Conservation (phyloP, 495 filamentous ascomycete genomes). For the Glutinoglossum americanum region DNA sequence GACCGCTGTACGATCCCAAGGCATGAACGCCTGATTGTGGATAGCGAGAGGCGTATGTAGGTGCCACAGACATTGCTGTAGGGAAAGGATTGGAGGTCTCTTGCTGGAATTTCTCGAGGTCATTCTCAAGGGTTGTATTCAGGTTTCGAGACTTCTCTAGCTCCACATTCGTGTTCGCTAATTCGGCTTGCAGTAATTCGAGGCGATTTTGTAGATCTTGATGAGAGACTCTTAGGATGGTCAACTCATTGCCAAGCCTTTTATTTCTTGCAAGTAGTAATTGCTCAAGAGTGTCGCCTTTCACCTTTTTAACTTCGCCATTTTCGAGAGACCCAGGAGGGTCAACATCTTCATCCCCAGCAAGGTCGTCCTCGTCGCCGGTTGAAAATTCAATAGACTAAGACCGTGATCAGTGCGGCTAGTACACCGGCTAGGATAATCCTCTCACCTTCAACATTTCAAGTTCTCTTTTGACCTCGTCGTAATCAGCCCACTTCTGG, state of each 20-base stretch:
- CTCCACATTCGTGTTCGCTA: constrained; percentile 65
- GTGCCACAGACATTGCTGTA: constrained; percentile 72
- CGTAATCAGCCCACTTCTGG: constrained; percentile 81
- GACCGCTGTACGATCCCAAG: constrained; percentile 14
- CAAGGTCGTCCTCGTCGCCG: constrained; percentile 57
- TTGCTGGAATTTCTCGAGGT: constrained; percentile 69
- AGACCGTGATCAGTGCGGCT: constrained; percentile 5
- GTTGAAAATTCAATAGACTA: constrained; percentile 87
- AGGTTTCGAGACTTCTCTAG: constrained; percentile 68
- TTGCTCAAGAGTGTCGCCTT: constrained; percentile 72
- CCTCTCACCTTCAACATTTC: constrained; percentile 66
- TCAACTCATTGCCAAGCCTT: constrained; percentile 83
- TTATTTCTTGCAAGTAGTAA: constrained; percentile 84
- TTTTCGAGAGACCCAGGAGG: constrained; percentile 1
- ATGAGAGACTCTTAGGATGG: constrained; percentile 78
- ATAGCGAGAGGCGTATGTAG: constrained; percentile 72
- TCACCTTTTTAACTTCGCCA: constrained; percentile 25
- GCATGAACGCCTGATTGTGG: constrained; percentile 40
- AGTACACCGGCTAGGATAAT: background rate
- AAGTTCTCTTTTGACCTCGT: constrained; percentile 84
- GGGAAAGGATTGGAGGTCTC: constrained; percentile 67
- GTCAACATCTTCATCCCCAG: constrained; percentile 10
- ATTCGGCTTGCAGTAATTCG: constrained; percentile 57
- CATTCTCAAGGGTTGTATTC: constrained; percentile 77
- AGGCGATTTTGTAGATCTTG: constrained; percentile 73